Evolutionary conservation across 2,329 filamentous ascomycete species (phyloP), one percentile per base, ranked within the genome.

Genomic region (Emergomyces orientalis): DNA sequence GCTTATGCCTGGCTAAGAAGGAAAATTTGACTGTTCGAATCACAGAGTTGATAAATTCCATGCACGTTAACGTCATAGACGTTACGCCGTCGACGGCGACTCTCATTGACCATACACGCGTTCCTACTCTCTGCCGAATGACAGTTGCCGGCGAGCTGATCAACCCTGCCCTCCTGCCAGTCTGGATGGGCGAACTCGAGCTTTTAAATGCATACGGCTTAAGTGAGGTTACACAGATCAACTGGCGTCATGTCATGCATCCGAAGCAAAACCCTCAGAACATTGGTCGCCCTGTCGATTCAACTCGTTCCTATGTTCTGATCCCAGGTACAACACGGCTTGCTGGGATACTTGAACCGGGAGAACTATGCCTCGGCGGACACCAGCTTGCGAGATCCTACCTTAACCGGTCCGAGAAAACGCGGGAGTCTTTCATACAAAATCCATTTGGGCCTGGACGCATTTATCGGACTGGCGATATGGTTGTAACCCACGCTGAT

Each of bases 381-480:
- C 74, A 74, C 0, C 70, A 71, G 9, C 67, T 78, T 1, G 74
- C 68, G 3, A 65, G 66, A n/a, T 76, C 73, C 0, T 78, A 78
- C 58, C 60, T 76, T 32, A 65, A 68, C 22, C 59, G 69, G 22
- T 51, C 43, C 43, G 60, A 60, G 8, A 65, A 64, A 49, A 69
- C 68, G 7, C 13, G 5, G 14, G 22, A 34, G 14, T 55, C 62
- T 9, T 69, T 69, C 54, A 65, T 67, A 39, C 59, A 67, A 14
- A 63, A 67, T 47, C 68, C 67, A 9, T 59, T 59, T 45, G 56
- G 56, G n/a, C 39, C 39, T 22, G 56, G 56, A 9, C 37, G 32
- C 41, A 25, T 56, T 17, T 68, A 67, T 63, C 62, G 64, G 13
- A 69, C 67, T 6, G 67, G 67, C 8, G 67, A 69, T 39, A 64